Evolutionary conservation across 1,284 basidiomycete genomes (phyloP).

Genomic region (Bjerkandera adusta): DNA sequence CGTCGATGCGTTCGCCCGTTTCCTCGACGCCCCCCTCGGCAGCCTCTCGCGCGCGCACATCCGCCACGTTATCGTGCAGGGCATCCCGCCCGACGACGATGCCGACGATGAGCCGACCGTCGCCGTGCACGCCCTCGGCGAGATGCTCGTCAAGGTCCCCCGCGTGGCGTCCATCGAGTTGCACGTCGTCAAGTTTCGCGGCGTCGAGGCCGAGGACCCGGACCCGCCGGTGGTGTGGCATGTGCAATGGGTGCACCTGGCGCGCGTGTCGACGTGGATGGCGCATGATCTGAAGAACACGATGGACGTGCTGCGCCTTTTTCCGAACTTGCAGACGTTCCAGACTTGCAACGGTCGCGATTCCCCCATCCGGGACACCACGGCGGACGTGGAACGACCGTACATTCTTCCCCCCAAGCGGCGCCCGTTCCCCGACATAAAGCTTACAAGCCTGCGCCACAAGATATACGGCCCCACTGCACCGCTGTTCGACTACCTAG

Average conservation of each 20-base stretch:
- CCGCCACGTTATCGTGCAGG: background rate
- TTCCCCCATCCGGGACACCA: background rate
- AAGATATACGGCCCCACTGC: background rate
- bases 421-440: background rate
- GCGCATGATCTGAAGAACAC: conserved; percentile 5
- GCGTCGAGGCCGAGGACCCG: background rate
- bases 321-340: conserved; percentile 4
- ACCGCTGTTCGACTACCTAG: background rate
- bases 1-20: conserved; percentile 3
- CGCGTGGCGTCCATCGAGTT: conserved; percentile 2
- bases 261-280: conserved; percentile 4
- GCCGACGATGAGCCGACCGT: conserved; percentile 3
- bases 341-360: conserved; percentile 3
- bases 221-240: background rate
- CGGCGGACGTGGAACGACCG: background rate
- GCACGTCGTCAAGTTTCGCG: background rate
- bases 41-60: background rate
- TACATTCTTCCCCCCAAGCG: background rate
- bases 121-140: conserved; percentile 6
- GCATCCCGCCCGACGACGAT: conserved; percentile 1
- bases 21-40: conserved; percentile 6
- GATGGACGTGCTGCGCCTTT: conserved; percentile 6
- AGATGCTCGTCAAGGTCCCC: background rate
- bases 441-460: background rate
- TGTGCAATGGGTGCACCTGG: background rate